These are phyloP conservation scores for Plasmodium reichenowi DNA, from an alignment of 169 alveolate genomes.

Conservation along the genomic window DNA sequence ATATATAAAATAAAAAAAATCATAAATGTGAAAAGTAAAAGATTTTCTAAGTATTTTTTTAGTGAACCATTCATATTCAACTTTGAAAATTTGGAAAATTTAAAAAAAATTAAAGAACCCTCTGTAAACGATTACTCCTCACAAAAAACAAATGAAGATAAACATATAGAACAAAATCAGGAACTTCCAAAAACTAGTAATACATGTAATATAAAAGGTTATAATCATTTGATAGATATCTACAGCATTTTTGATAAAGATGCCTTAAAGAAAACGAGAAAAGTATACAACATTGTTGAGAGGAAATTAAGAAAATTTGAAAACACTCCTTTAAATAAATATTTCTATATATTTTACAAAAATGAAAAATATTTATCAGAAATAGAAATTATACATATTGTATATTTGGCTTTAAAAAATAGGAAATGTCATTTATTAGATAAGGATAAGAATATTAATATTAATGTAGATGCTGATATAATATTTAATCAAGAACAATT, in stretches of 20 bases:
- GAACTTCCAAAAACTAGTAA: too few relatives aligned
- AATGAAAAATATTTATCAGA: constrained; percentile 30
- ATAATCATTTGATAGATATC: too few relatives aligned
- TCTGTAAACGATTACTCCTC: background rate
- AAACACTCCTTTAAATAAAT: constrained; percentile 31
- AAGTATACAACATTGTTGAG: constrained; percentile 7
- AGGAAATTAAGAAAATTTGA: constrained; percentile 50
- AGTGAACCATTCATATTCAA: constrained; percentile 53
- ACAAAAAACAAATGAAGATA: constrained; percentile 16
- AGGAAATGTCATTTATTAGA: constrained; percentile 17
- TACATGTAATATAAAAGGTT: too few relatives aligned
- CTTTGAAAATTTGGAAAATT: constrained; percentile 67
- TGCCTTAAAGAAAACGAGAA: constrained; percentile 62
- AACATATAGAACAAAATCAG: background rate
- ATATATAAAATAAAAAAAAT: constrained; percentile 9
- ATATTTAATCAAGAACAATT: background rate
- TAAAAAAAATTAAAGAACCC: constrained; percentile 47
- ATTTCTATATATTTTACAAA: constrained; percentile 64
- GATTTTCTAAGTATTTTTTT: constrained; percentile 1
- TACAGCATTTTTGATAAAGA: constrained; percentile 19
- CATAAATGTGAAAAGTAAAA: constrained; percentile 17
- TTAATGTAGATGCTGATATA: background rate
- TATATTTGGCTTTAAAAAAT: constrained; percentile 46
- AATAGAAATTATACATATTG: constrained; percentile 30
- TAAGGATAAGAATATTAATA: background rate